phyloP scores from a whole-genome alignment of 2,329 filamentous ascomycete genomes.

The Cladosporium sp. region DNA sequence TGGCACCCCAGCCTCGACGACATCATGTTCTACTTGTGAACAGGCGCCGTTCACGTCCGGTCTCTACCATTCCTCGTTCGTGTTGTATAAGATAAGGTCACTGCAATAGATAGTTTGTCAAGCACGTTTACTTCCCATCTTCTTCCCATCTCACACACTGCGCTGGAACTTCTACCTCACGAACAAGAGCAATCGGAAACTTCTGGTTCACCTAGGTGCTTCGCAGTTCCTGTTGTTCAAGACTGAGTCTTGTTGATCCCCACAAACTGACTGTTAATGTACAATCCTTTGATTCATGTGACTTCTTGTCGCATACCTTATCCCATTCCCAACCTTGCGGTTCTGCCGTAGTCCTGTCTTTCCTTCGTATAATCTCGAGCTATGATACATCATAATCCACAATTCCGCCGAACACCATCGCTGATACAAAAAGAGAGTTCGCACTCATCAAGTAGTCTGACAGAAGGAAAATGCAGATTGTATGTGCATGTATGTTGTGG shows the following conservation, averaged over 20 bases:
- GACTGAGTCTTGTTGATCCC: background rate
- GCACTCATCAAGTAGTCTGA: constrained; percentile 3
- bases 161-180: no score
- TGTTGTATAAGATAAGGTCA: background rate
- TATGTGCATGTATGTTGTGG: background rate
- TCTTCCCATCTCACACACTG: no score
- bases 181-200: background rate
- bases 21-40: constrained; percentile 18
- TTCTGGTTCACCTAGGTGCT: background rate
- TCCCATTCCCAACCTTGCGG: background rate
- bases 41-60: background rate
- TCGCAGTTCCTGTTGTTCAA: background rate
- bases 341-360: constrained; percentile 10
- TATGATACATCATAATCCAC: constrained; percentile 18
- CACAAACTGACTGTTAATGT: background rate
- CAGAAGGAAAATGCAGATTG: constrained; percentile 5
- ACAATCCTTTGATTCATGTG: background rate
- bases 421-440: constrained; percentile 2
- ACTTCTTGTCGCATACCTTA: background rate
- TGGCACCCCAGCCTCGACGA: constrained; percentile 17
- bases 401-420: constrained; percentile 9
- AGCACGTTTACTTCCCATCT: background rate
- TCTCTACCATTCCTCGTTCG: background rate
- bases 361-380: constrained; percentile 8
- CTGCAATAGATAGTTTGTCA: background rate